Conservation (phyloP, 139 green algal genomes). For the Gonium pectorale region DNA sequence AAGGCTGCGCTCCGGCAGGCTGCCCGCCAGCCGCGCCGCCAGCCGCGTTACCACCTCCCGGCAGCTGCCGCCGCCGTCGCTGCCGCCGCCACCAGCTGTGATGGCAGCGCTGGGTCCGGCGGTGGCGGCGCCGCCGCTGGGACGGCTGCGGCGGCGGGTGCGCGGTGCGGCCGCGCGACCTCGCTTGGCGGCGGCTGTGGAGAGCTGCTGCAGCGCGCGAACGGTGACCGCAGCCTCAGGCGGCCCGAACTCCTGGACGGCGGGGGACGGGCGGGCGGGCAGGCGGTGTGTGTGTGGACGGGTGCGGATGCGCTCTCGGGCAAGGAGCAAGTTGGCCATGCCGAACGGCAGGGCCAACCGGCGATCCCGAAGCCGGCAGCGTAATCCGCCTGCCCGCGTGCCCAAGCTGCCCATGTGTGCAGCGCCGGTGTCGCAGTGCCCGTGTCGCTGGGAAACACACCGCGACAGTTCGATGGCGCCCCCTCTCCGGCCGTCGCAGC, state of each 20-base stretch:
- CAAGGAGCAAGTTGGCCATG: no score
- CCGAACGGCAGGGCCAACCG: no score
- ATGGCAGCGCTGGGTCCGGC: not conserved
- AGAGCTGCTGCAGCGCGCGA: not conserved
- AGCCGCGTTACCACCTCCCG: not conserved
- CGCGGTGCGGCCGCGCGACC: not conserved
- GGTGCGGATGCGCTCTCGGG: no score
- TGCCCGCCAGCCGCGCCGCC: not conserved
- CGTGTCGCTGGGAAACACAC: no score
- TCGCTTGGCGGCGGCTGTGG: not conserved
- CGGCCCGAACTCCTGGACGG: not conserved
- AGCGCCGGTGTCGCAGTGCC: no score
- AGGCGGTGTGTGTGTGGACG: no score
- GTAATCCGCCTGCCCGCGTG: no score
- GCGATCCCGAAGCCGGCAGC: no score
- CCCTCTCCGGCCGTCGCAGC: no score
- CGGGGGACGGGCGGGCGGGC: not conserved
- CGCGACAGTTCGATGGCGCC: no score
- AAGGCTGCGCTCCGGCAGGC: not conserved
- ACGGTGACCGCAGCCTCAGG: not conserved
- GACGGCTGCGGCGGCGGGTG: not conserved
- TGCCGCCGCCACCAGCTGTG: not conserved
- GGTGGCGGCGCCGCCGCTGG: not conserved
- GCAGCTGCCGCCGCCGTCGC: not conserved
- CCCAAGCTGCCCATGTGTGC: no score